Base-by-base conservation (phyloP, 2,329 filamentous ascomycete species). In the Pseudocercospora fijiensis region DNA sequence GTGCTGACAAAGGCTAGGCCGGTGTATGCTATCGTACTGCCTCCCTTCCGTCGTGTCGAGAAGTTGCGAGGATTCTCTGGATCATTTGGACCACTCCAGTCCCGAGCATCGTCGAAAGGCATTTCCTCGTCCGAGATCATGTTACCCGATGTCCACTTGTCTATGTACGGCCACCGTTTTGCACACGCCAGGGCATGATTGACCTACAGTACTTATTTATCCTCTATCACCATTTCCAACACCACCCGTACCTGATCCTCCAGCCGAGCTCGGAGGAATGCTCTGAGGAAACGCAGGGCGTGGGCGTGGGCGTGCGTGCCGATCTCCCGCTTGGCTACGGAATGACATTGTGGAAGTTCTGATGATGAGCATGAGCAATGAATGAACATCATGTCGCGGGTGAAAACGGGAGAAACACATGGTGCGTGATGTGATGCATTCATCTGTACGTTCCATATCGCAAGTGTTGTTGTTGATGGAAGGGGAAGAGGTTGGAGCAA, bases 1-100 rank as follows among this genome's bases (percentile, higher is more conserved):
- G 73, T 73, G 43, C 69, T 75, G 13, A 73, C 72, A 30, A 75
- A 75, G 3, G 73, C 72, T 24, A 74, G 63, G 11, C 70, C 62
- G 16, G 69, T 74, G 26, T 72, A 71, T 30, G 72, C 65, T 16
- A 70, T 41, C 4, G 70, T 74, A 6, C 71, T 69, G 52, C 62
- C 68, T 43, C 71, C 55, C 22, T 70, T 68, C 2, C 67, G 62
- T 8, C 37, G 22, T 13, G 69, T 52, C n/a, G 69, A 68, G 67
- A 72, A 76, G 64, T 75, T 75, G 6, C 72, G 66, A 20, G 74
- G 74, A 49, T 75, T 71, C 6, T 66, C 72, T 24, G 71, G 70
- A 57, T 76, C 74, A 52, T 72, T 61, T 20, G 60, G 59, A 1
- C 65, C 66, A 20, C 52, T 66, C 74, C 74, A 75, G 61, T 75